These are phyloP conservation scores for Noccaea bulbosa DNA, from an alignment of 345 rosid genomes.

Conservation along the genomic window DNA sequence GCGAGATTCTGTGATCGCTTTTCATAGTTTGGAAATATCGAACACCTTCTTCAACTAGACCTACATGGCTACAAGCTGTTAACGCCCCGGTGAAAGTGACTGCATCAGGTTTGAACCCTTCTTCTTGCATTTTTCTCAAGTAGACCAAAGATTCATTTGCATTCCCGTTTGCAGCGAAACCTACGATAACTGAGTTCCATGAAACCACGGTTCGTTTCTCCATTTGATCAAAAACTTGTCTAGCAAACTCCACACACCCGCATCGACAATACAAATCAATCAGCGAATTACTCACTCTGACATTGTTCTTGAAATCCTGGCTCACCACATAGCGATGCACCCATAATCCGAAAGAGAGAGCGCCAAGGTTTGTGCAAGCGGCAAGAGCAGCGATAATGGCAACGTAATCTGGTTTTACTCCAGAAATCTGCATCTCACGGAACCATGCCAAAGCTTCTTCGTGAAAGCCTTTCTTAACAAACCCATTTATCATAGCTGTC, in stretches of 20 bases:
- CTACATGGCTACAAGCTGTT: constrained; percentile 75
- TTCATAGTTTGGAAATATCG: constrained; percentile 59
- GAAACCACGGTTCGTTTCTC: constrained; percentile 63
- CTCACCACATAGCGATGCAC: constrained; percentile 55
- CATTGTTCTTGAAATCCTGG: constrained; percentile 52
- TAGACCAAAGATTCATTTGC: constrained; percentile 58
- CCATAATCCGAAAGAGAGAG: constrained; percentile 62
- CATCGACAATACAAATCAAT: constrained; percentile 79
- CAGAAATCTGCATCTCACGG: constrained; percentile 65
- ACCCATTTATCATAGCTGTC: constrained; percentile 80
- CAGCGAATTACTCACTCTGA: constrained; percentile 61
- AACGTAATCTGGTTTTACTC: constrained; percentile 61
- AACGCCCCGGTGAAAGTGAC: constrained; percentile 70
- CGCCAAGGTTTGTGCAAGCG: constrained; percentile 65
- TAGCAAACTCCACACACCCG: constrained; percentile 69
- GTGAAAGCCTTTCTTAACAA: constrained; percentile 52
- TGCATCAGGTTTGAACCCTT: constrained; percentile 70
- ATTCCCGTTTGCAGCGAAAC: constrained; percentile 65
- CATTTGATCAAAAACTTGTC: constrained; percentile 63
- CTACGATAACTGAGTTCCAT: constrained; percentile 77
- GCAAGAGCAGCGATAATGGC: constrained; percentile 61
- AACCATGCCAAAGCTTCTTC: constrained; percentile 67
- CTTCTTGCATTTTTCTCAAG: constrained; percentile 59
- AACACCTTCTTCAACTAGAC: constrained; percentile 69
- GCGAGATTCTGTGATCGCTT: constrained; percentile 51